These are phyloP conservation scores for Neoscytalidium dimidiatum DNA, from an alignment of 2,329 filamentous ascomycete genomes.

Conservation along the genomic window DNA sequence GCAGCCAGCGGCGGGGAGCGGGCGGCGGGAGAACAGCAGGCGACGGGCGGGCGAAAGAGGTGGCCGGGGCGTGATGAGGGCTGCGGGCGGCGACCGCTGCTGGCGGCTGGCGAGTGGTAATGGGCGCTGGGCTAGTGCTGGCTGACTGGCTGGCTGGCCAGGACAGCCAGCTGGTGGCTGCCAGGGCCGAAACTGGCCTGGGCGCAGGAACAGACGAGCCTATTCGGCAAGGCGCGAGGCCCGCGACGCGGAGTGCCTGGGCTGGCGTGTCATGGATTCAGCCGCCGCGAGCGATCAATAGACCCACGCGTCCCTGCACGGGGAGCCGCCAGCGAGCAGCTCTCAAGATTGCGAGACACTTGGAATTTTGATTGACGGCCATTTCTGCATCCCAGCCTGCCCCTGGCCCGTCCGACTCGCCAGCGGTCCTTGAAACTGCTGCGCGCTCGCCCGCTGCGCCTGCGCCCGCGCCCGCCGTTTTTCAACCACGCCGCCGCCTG, in stretches of 20 bases:
- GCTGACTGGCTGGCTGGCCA: too few relatives aligned
- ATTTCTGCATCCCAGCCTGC: background rate
- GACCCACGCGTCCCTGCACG: conserved; percentile 1
- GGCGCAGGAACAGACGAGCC: too few relatives aligned
- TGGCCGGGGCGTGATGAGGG: background rate
- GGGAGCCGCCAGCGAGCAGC: background rate
- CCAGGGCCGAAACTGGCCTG: too few relatives aligned
- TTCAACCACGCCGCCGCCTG: background rate
- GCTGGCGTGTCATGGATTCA: conserved; percentile 4
- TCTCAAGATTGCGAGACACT: conserved; percentile 14
- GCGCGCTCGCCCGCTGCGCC: background rate
- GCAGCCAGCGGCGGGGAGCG: background rate
- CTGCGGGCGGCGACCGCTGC: too few relatives aligned
- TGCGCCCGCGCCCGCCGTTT: background rate
- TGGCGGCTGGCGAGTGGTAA: too few relatives aligned
- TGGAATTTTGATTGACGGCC: conserved; percentile 8
- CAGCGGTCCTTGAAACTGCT: conserved; percentile 5
- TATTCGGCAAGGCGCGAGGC: background rate
- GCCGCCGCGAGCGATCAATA: conserved; percentile 9
- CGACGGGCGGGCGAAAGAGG: background rate
- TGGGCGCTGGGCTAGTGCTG: too few relatives aligned
- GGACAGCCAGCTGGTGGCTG: too few relatives aligned
- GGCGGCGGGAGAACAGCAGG: background rate
- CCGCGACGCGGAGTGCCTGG: background rate
- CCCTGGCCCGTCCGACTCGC: conserved; percentile 9